These are phyloP conservation scores for Juglanconis sp. DNA, from an alignment of 2,329 filamentous ascomycete genomes.

Conservation along the genomic window DNA sequence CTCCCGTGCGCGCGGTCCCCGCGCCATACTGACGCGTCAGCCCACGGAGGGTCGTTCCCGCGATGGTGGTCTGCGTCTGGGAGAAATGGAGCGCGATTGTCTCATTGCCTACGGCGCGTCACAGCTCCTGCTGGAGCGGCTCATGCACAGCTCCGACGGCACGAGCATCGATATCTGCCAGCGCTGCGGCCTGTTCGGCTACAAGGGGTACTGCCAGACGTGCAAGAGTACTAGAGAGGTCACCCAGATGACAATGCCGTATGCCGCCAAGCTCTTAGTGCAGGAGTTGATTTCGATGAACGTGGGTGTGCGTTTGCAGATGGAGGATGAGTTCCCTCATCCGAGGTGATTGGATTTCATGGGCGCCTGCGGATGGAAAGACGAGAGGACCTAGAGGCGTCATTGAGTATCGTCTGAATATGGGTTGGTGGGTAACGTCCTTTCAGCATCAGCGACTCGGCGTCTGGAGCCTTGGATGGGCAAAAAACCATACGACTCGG, in stretches of 20 bases:
- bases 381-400: neutral
- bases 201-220: constrained; percentile 89
- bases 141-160: constrained; percentile 93
- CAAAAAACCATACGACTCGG: neutral
- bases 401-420: constrained; percentile 2
- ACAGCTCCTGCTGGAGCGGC: constrained; percentile 83
- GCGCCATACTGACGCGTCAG: constrained; percentile 88
- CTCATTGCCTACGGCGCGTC: constrained; percentile 94
- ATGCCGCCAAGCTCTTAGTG: constrained; percentile 91
- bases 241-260: constrained; percentile 92
- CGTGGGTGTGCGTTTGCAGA: constrained; percentile 84
- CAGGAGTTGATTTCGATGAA: constrained; percentile 99
- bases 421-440: neutral
- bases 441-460: constrained; percentile 5
- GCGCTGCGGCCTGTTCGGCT: constrained; percentile 90
- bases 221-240: constrained; percentile 84
- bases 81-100: constrained; percentile 99
- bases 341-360: constrained; percentile 32
- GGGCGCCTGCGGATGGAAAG: neutral
- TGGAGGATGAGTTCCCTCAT: constrained; percentile 90
- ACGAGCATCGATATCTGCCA: constrained; percentile 93
- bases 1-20: constrained; percentile 82
- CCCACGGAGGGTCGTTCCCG: constrained; percentile 93
- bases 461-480: neutral
- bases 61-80: constrained; percentile 86